A percentile compares a stretch with the other conserved stretches of the same genome.
Evolutionary conservation across 352 stramenopile genomes (phyloP).

Genomic region (Globisporangium spiculum): DNA sequence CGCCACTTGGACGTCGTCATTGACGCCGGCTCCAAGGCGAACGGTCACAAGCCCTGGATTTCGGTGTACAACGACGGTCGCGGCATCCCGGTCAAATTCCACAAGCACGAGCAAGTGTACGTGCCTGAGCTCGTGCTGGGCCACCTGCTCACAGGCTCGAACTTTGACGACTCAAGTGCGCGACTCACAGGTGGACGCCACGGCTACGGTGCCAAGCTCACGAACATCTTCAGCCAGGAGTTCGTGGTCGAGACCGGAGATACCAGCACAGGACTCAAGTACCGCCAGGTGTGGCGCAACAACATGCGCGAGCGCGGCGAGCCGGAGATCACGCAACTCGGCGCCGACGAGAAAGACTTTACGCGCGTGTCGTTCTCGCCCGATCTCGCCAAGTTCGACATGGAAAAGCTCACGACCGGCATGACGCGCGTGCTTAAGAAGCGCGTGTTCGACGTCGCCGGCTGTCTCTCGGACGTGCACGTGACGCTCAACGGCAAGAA

Average conservation of each 20-base stretch:
- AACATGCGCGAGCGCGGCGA: constrained; percentile 95
- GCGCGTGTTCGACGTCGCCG: constrained; percentile 98
- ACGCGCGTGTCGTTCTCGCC: constrained; percentile 97
- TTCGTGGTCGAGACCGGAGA: constrained; percentile 99
- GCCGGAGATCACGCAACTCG: constrained; percentile 78
- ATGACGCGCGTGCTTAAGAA: constrained; percentile 94
- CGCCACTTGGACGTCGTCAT: constrained; percentile 68
- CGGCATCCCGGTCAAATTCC: constrained; percentile 96
- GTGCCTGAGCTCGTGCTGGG: constrained; percentile 98
- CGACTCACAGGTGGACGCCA: constrained; percentile 96
- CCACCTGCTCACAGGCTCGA: constrained; percentile 97
- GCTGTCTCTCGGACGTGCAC: constrained; percentile 90
- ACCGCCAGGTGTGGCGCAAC: constrained; percentile 93
- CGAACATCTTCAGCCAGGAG: constrained; percentile 99
- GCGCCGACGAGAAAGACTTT: constrained; percentile 90
- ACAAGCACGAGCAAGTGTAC: constrained; percentile 97
- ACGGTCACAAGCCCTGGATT: constrained; percentile 83
- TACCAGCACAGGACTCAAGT: constrained; percentile 64
- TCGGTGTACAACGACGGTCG: constrained; percentile 98
- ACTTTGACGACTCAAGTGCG: constrained; percentile 98
- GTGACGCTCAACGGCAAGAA: constrained; percentile 92
- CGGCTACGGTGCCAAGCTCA: constrained; percentile 96
- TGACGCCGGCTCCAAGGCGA: constrained; percentile 53
- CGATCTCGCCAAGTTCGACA: constrained; percentile 96
- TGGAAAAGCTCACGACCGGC: constrained; percentile 92